Evolutionary conservation across 768 basidiomycete species (phyloP).

Genomic region (Pisolithus sp.): DNA sequence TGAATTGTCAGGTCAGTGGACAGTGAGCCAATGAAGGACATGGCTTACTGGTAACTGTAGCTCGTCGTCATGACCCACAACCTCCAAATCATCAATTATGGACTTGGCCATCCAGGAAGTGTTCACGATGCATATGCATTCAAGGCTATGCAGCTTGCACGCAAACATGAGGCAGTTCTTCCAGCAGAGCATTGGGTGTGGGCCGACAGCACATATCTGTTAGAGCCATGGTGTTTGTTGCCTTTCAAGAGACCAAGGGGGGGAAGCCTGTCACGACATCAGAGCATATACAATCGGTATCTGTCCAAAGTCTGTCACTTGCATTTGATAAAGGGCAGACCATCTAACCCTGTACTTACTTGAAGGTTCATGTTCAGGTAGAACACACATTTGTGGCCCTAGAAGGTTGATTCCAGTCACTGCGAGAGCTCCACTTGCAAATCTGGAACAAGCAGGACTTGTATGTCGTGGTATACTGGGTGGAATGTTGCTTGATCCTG

Average conservation of each 20-base stretch:
- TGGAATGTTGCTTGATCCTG: background rate
- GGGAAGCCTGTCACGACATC: background rate
- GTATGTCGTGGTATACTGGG: background rate
- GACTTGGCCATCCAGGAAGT: no score
- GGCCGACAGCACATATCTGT: background rate
- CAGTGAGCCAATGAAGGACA: no score
- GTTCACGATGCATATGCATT: no score
- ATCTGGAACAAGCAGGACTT: background rate
- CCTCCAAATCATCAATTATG: no score
- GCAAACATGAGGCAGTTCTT: no score
- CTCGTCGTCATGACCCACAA: no score
- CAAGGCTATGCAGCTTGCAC: no score
- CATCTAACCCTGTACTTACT: background rate
- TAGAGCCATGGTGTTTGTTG: background rate
- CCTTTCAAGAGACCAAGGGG: background rate
- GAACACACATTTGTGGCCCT: constrained; percentile 4
- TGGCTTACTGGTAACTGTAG: no score
- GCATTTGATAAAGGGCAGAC: no score
- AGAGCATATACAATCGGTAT: background rate
- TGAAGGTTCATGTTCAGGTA: background rate
- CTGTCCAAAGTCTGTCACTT: background rate
- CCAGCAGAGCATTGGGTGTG: no score
- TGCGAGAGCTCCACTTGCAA: background rate
- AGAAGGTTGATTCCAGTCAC: background rate
- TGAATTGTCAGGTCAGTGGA: no score